Base-by-base conservation (phyloP, 306 rosid species). In the Vigna radiata region DNA sequence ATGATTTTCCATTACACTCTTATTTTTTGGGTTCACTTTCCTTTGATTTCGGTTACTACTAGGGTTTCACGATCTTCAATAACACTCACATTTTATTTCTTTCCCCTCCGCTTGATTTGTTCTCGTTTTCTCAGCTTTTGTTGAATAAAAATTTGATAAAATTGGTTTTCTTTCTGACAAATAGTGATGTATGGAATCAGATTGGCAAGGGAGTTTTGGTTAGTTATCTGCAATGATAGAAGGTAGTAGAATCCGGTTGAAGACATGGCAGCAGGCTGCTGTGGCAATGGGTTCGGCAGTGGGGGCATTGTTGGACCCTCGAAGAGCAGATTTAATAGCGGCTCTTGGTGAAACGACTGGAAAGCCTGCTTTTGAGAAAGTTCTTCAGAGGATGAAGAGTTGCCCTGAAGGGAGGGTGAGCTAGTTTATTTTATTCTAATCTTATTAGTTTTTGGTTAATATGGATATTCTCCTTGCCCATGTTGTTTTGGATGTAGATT, bases 261-360 rank as follows among this genome's bases (percentile, higher is more conserved):
- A 88, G 19, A 31, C 84, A 39, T 92, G 97, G 97, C 97, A 95
- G 96, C 93, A 88, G 84, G 88, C 91, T 4, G 94, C 99, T 16
- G 96, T 92, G 77, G 97, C 91, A 0, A 48, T 95, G 37, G 97
- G 98, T n/a, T 95, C 97, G 0, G 97, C 97, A 0, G 92, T 88
- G n/a, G 99, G 99, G 0, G 97, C 99, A 2, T 81, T 95, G 86
- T 81, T 95, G 43, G 87, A 92, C 84, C 97, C 99, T 0, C 91
- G 97, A 46, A 88, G 99, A 85, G 99, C 97, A 0, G 97, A 95
- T 83, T 82, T 95, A 64, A 89, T 92, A 53, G 99, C 99, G 6
- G 97, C 99, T 76, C 93, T 92, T 37, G 99, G 97, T 31, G 97
- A 92, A 83, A 95, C 97, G 2, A 95, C 99, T 3, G 97, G 97